Conservation (phyloP, 2,329 filamentous ascomycete genomes). For the Penicillium sp. region DNA sequence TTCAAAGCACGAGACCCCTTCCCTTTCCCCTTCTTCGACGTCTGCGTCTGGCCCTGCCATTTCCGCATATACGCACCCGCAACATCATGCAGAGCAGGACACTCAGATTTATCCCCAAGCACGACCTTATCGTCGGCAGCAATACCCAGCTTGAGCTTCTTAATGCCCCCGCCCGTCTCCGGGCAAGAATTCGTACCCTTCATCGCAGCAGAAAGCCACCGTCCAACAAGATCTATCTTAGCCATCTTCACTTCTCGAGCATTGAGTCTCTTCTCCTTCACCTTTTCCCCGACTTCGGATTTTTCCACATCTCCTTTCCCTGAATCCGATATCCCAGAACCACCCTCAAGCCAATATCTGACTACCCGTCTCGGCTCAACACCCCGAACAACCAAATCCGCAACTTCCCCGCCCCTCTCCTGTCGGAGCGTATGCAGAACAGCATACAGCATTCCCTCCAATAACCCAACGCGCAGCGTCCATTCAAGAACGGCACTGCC, state of each 20-base stretch:
- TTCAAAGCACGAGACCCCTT: neutral
- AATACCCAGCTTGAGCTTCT: neutral
- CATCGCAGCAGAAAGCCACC: conserved; percentile 46
- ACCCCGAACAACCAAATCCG: conserved; percentile 44
- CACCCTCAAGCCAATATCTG: conserved; percentile 52
- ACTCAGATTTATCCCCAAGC: conserved; percentile 14
- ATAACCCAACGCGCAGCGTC: conserved; percentile 76
- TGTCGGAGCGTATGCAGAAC: conserved; percentile 57
- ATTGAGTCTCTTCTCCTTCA: conserved; percentile 17
- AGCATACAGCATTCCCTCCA: conserved; percentile 79
- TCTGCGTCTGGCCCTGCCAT: conserved; percentile 24
- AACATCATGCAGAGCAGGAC: conserved; percentile 19
- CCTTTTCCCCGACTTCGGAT: neutral
- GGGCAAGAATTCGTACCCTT: conserved; percentile 2
- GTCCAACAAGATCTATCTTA: conserved; percentile 62
- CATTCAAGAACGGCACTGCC: conserved; percentile 69
- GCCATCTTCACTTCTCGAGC: conserved; percentile 43
- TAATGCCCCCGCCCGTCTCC: neutral
- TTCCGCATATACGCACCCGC: conserved; percentile 31
- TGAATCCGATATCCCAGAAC: neutral
- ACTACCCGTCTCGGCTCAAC: conserved; percentile 56
- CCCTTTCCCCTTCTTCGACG: conserved; percentile 1
- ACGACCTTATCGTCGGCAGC: conserved; percentile 12
- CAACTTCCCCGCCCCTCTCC: conserved; percentile 30
- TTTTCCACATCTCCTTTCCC: conserved; percentile 2